Base-by-base conservation (phyloP, 2,329 filamentous ascomycete species). In the Ophiocordyceps camponoti-rufipedis region DNA sequence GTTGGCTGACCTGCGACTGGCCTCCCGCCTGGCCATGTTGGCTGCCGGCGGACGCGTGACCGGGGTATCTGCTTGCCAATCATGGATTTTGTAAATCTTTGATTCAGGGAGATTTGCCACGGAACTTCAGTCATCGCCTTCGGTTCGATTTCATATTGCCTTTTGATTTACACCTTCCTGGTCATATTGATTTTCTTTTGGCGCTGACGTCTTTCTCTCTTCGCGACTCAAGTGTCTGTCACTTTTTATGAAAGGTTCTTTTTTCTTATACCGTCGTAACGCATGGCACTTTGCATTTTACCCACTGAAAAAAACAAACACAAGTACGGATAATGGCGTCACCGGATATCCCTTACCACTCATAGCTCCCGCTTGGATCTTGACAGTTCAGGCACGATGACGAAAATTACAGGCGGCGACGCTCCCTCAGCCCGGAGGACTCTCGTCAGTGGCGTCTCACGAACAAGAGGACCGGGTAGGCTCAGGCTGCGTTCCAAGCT, bases 231-330 rank as follows among this genome's bases (percentile, higher is more conserved):
- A 39, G n/a, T 18, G 41, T 41, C 41, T 23, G 44, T 45, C 47
- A 43, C 56, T 58, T 55, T 55, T 56, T 53, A 52, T 52, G 59
- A 55, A 52, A 35, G 49, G 52, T 55, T 49, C 7, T 53, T 53
- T 53, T 53, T 55, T 50, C 53, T 55, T 31, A 9, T 31, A 31
- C 7, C 29, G 29, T 31, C n/a, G 14, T 50, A 52, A 55, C 51
- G 54, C 54, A 54, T 51, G 52, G 52, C 54, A 51, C 51, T 48
- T 51, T 51, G 53, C 47, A 48, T 49, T 56, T 49, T 46, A 38
- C 44, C 44, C 35, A 10, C 16, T 19, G 14, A 35, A 35, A 5
- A 12, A 38, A 14, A 38, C n/a, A 38, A 38, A 33, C n/a, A 38
- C 48, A 48, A 51, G 50, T 47, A 50, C 52, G 45, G 56, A 53